Evolutionary conservation across 345 rosid species (phyloP), one percentile per base, ranked within the genome.

Genomic region (Salix udensis): DNA sequence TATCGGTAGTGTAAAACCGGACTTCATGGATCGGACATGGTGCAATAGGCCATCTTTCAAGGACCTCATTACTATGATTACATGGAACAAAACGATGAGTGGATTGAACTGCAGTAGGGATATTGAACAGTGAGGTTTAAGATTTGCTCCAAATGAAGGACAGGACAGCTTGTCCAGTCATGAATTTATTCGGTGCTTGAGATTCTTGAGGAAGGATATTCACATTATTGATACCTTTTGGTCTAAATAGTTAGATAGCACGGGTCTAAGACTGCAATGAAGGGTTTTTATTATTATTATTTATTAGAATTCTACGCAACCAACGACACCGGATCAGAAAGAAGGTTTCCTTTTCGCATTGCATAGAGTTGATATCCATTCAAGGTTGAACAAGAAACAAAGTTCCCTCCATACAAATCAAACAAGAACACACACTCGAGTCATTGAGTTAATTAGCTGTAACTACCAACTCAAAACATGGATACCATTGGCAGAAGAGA

Each of bases 1-100:
- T 21, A 83, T 69, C 2, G 85, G 39, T 10, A 75, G 81, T 8
- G 37, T 44, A 16, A 75, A 46, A 19, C 95, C 91, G 76, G 89
- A 77, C 52, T 74, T 52, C 7, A 52, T 52, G 58, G 4, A 52
- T 19, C 23, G 91, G 10, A 81, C 84, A 21, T 91, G 98, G 79
- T 55, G 76, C 61, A 72, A 55, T 0, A 91, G 40, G 5, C 85
- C 88, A 23, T 89, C 87, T 55, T 62, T 85, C 72, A 87, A 74
- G 64, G 75, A 74, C 75, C 82, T 86, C 89, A 86, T 89, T 74
- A 9, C 42, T 2, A 19, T 18, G 58, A 52, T 19, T 46, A 2
- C 58, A 52, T 52, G n/a, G 23, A 52, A 52, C n/a, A 19, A 52
- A 19, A 19, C 58, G 19, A 18, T 52, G n/a, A 7, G 6, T 52